Conservation (phyloP, 148 eudicot genomes). For the Silene uniflora region DNA sequence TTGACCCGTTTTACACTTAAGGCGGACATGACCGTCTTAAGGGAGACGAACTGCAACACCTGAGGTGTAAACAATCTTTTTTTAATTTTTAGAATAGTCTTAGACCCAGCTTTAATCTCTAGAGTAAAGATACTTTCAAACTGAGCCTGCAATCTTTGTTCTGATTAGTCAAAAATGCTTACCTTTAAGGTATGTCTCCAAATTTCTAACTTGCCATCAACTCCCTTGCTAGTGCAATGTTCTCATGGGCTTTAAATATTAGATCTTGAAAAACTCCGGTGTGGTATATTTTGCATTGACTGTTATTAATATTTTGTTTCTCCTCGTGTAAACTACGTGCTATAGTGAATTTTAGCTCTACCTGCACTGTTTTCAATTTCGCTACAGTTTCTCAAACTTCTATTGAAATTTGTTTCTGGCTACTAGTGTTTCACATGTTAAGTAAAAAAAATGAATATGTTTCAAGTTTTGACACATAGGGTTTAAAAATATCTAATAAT, state of each 20-base stretch:
- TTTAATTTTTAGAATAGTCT: neutral
- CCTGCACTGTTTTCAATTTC: neutral
- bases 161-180: neutral
- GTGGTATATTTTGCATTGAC: neutral
- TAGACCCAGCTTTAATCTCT: neutral
- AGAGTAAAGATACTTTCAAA: neutral
- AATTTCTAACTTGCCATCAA: neutral
- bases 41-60: too few relatives aligned
- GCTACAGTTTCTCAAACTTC: neutral
- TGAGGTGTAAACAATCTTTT: neutral
- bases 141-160: neutral
- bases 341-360: neutral
- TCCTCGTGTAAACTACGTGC: neutral
- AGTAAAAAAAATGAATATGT: neutral
- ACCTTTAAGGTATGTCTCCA: neutral
- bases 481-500: neutral
- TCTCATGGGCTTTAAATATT: neutral
- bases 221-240: neutral
- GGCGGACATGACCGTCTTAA: too few relatives aligned
- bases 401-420: neutral
- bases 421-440: neutral
- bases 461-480: constrained; percentile 3
- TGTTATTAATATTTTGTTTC: neutral
- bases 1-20: too few relatives aligned
- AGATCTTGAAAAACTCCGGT: neutral